Evolutionary conservation across 768 basidiomycete genomes (phyloP).

Genomic region (Mycena rebaudengoi): DNA sequence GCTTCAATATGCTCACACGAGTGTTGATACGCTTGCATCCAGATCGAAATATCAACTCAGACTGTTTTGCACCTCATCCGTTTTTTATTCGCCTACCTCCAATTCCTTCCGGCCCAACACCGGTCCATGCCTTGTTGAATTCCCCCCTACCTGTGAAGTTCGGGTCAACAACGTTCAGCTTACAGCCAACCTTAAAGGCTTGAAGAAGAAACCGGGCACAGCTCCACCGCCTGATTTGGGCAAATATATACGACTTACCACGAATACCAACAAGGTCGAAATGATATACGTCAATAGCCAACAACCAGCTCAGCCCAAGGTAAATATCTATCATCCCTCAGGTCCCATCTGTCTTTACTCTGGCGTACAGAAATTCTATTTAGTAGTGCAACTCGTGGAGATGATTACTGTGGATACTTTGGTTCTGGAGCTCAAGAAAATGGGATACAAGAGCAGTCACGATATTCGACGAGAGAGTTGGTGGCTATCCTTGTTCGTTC

Average conservation of each 20-base stretch:
- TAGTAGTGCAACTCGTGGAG: conserved; percentile 87
- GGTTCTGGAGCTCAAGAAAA: conserved; percentile 72
- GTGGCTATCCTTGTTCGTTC: conserved; percentile 32
- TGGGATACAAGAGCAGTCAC: conserved; percentile 68
- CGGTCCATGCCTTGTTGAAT: conserved; percentile 82
- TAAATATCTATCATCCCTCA: conserved; percentile 37
- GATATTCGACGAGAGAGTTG: conserved; percentile 76
- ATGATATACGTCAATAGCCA: conserved; percentile 93
- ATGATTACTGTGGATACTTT: conserved; percentile 73
- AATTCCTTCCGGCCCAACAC: conserved; percentile 61
- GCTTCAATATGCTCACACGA: neutral
- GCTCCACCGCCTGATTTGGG: conserved; percentile 86
- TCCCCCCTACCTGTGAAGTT: conserved; percentile 91
- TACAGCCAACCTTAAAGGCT: conserved; percentile 82
- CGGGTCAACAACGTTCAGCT: conserved; percentile 79
- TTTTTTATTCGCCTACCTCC: conserved; percentile 65
- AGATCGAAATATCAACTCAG: conserved; percentile 83
- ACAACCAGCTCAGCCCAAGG: conserved; percentile 78
- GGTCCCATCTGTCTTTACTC: neutral
- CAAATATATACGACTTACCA: conserved; percentile 49
- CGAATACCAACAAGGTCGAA: conserved; percentile 72
- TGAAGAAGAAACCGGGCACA: conserved; percentile 96
- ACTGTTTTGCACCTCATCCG: conserved; percentile 88
- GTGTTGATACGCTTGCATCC: conserved; percentile 10
- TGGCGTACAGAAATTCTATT: conserved; percentile 83